These are phyloP conservation scores for Ballota nigra DNA, from an alignment of 257 asterid genomes.

Conservation along the genomic window DNA sequence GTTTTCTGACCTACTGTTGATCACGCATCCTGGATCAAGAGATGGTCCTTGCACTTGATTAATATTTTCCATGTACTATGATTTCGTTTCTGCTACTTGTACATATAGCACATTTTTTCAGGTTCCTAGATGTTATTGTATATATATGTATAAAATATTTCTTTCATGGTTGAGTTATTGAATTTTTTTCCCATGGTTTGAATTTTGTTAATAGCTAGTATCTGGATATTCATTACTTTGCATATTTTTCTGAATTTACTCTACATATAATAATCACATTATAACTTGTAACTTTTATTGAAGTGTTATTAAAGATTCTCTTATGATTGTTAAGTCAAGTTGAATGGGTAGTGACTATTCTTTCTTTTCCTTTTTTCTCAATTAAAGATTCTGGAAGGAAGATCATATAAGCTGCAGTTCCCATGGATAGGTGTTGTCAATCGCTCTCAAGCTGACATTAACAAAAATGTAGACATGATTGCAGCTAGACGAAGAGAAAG, in stretches of 20 bases:
- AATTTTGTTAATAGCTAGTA: background rate
- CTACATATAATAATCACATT: background rate
- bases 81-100: background rate
- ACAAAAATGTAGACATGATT: constrained; percentile 77
- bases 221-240: background rate
- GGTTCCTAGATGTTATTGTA: background rate
- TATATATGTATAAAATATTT: background rate
- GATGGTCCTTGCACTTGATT: background rate
- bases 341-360: constrained; percentile 8
- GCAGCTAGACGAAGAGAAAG: constrained; percentile 78
- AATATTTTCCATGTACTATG: background rate
- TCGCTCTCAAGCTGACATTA: constrained; percentile 82
- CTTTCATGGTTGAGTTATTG: background rate
- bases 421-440: constrained; percentile 92
- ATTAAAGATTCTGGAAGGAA: constrained; percentile 69
- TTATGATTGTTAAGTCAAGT: background rate
- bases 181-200: background rate
- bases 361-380: background rate
- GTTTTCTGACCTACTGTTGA: background rate
- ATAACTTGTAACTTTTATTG: background rate
- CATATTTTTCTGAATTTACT: background rate
- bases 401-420: constrained; percentile 68
- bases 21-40: background rate
- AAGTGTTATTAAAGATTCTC: background rate
- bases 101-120: background rate